Evolutionary conservation across 768 basidiomycete species (phyloP).

Genomic region (Boletus rubropictus): DNA sequence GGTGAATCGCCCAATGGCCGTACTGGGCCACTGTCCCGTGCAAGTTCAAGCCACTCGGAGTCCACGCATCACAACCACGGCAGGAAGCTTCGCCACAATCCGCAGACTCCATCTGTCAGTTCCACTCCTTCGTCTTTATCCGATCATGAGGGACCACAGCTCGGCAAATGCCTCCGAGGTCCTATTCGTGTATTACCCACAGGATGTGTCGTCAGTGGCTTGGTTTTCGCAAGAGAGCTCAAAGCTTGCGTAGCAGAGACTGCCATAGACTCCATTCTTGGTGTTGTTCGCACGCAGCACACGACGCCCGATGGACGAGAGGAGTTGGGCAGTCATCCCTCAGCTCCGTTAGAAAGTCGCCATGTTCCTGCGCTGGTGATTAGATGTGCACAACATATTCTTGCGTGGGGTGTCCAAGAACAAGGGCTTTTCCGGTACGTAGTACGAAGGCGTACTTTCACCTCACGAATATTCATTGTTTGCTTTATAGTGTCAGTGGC

Average conservation of each 20-base stretch:
- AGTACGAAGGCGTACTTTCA: not conserved
- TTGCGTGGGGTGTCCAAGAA: conserved; percentile 80
- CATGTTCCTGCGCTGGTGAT: conserved; percentile 71
- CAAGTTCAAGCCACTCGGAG: conserved; percentile 38
- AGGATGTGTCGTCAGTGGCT: conserved; percentile 37
- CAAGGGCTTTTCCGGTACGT: conserved; percentile 81
- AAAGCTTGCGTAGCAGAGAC: conserved; percentile 52
- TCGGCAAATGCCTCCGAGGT: conserved; percentile 55
- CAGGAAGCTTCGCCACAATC: conserved; percentile 45
- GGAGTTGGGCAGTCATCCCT: conserved; percentile 15
- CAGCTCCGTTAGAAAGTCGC: conserved; percentile 40
- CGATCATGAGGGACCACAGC: conserved; percentile 44
- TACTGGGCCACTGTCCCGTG: conserved; percentile 33
- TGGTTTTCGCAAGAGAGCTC: conserved; percentile 67
- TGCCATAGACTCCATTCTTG: conserved; percentile 33
- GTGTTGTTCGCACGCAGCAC: conserved; percentile 6
- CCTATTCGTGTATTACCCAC: conserved; percentile 37
- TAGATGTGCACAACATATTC: conserved; percentile 75
- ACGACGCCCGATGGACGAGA: not conserved
- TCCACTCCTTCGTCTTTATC: conserved; percentile 47
- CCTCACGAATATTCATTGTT: conserved; percentile 6
- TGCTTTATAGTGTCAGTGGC: conserved; percentile 62
- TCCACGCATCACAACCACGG: conserved; percentile 18
- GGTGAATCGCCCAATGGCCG: conserved; percentile 35
- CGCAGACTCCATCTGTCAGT: conserved; percentile 54